Evolutionary conservation across 163 green algal species (phyloP).

Genomic region (Prototheca wickerhamii): DNA sequence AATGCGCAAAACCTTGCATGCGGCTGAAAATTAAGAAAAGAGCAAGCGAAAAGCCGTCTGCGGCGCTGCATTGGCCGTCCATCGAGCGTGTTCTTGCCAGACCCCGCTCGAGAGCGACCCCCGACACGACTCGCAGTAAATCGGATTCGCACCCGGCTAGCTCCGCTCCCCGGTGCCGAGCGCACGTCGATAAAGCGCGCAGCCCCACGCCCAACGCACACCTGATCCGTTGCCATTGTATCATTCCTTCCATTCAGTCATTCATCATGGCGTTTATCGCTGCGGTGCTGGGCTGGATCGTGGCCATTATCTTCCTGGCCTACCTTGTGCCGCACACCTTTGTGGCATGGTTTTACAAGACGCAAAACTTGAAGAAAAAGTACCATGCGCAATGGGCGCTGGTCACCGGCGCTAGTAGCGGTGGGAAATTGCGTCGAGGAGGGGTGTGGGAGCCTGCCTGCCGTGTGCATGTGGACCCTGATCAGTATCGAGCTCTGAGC

Average conservation of each 20-base stretch:
- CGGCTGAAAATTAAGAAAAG: too few species aligned
- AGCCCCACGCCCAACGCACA: not conserved
- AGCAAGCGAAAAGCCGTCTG: too few species aligned
- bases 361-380: slow-evolving; percentile 74
- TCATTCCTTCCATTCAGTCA: not conserved
- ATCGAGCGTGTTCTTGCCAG: too few species aligned
- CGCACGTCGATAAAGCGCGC: not conserved
- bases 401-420: slow-evolving; percentile 83
- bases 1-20: too few species aligned
- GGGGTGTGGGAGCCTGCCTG: too few species aligned
- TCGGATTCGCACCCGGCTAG: too few species aligned
- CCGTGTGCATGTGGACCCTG: too few species aligned
- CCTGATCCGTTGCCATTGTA: not conserved
- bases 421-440: slow-evolving; percentile 27
- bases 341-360: slow-evolving; percentile 54
- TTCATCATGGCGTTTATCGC: slow-evolving; percentile 11
- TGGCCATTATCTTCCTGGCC: slow-evolving; percentile 32
- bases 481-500: not conserved
- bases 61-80: too few species aligned
- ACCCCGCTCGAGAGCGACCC: too few species aligned
- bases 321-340: slow-evolving; percentile 56
- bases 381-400: slow-evolving; percentile 89
- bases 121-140: too few species aligned
- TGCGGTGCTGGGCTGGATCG: slow-evolving; percentile 2
- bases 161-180: too few species aligned